Conservation (phyloP, 2,329 filamentous ascomycete genomes). For the Cladophialophora immunda region DNA sequence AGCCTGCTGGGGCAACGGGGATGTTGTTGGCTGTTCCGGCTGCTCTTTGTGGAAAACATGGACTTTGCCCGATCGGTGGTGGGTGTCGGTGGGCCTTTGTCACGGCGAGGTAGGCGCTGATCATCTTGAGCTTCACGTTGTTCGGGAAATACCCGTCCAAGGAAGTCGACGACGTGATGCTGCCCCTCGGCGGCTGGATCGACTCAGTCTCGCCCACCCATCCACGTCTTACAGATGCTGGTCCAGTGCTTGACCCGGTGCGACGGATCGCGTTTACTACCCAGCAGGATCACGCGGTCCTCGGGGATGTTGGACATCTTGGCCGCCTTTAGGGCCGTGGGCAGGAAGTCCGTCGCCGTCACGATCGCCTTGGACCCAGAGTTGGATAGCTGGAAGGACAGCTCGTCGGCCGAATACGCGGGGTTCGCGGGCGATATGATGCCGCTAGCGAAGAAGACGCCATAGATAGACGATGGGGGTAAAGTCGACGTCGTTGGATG, state of each 20-base stretch:
- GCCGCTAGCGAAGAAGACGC: conserved; percentile 83
- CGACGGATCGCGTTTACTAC: conserved; percentile 70
- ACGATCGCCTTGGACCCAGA: conserved; percentile 76
- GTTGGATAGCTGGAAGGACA: conserved; percentile 84
- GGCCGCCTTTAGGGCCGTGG: conserved; percentile 73
- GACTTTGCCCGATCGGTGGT: conserved; percentile 45
- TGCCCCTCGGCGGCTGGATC: conserved; percentile 44
- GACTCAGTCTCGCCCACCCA: conserved; percentile 44
- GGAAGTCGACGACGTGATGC: conserved; percentile 54
- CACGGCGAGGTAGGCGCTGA: too few relatives aligned
- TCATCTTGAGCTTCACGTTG: too few relatives aligned
- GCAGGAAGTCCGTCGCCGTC: conserved; percentile 75
- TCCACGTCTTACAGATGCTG: conserved; percentile 71
- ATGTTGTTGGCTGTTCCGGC: conserved; percentile 29
- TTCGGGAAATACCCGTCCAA: conserved; percentile 53
- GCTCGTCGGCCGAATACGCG: conserved; percentile 81
- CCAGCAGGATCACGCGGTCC: conserved; percentile 79
- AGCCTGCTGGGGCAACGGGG: conserved; percentile 25
- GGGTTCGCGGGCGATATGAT: conserved; percentile 85
- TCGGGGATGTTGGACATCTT: conserved; percentile 73
- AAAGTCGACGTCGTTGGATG: conserved; percentile 86
- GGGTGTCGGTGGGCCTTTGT: too few relatives aligned
- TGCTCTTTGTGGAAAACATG: conserved; percentile 40
- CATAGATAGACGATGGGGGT: conserved; percentile 79
- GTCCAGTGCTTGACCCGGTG: conserved; percentile 76